Base-by-base conservation (phyloP, 2,329 filamentous ascomycete genomes). In the Neocucurbitaria cava region DNA sequence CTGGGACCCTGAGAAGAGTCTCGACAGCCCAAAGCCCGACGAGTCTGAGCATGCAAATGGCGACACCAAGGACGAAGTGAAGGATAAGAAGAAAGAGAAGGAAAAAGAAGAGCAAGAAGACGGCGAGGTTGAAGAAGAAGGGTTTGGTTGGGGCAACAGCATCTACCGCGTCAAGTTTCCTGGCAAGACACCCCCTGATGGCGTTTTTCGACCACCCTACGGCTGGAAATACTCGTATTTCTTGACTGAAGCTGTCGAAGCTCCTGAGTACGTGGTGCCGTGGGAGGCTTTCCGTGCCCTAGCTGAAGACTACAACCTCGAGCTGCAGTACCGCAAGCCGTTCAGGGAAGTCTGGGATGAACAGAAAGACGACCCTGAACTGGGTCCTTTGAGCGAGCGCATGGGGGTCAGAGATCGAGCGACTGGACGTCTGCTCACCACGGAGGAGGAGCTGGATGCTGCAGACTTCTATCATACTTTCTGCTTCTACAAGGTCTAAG, bases 211-310 rank as follows among this genome's bases (percentile, higher is more conserved):
- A 5, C 95, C 95, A 5, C 92, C 95, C 0, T 98, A 92, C 72
- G 95, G 94, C 45, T 98, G 95, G 93, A 96, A 95, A 76, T 99
- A 99, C 79, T 96, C 87, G 71, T 99, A 96, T 81, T 96, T 92
- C 76, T 87, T 99, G 52, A 89, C 95, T 68, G 95, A 99, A 78
- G 95, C 95, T 0, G 95, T 99, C 18, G 94, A 98, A 74, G 91
- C 93, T 71, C 94, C 95, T 2, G 95, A 99, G 79, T 99, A 96
- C 73, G 94, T 99, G 1, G 95, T 99, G 1, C 95, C 95, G 0
- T 99, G 95, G 94, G 93, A 96, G 74, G 93, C 92, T 1, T 98
- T 99, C 80, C 91, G 95, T 78, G 93, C 92, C 7, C 81, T 98
- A 67, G 95, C 95, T 17, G 93, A 97, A 73, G 93, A 98, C 72